These are phyloP conservation scores for Kalaharituber pfeilii DNA, from an alignment of 2,329 filamentous ascomycete species.

Conservation along the genomic window DNA sequence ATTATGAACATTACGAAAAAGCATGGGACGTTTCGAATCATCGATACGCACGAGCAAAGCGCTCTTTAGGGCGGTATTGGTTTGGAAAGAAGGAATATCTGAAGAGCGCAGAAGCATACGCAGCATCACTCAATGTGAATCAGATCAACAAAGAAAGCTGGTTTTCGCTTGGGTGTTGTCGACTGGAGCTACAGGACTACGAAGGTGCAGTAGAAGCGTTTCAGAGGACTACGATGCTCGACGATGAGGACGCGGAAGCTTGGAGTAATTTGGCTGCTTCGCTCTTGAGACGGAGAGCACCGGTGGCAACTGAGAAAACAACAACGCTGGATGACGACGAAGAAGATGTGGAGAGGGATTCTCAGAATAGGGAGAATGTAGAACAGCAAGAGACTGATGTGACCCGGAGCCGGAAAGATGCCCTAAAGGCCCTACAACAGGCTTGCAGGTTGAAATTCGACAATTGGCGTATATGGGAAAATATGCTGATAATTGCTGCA, in stretches of 20 bases:
- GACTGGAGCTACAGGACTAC: conserved; percentile 59
- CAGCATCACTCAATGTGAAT: conserved; percentile 59
- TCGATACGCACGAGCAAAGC: conserved; percentile 72
- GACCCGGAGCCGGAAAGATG: conserved; percentile 11
- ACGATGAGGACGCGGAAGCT: conserved; percentile 75
- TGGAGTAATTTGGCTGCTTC: conserved; percentile 91
- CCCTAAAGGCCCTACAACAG: conserved; percentile 70
- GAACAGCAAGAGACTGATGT: conserved; percentile 19
- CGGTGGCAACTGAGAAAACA: conserved; percentile 24
- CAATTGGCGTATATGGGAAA: conserved; percentile 92
- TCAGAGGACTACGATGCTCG: conserved; percentile 61
- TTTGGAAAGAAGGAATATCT: conserved; percentile 47
- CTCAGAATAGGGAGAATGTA: conserved; percentile 23
- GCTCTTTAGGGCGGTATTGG: conserved; percentile 66
- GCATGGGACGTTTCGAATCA: conserved; percentile 73
- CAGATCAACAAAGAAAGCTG: conserved; percentile 68
- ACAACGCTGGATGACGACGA: conserved; percentile 15
- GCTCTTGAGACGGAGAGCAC: conserved; percentile 41
- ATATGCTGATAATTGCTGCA: conserved; percentile 72
- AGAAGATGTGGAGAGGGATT: conserved; percentile 22
- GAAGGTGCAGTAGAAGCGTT: conserved; percentile 69
- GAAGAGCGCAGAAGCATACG: conserved; percentile 61
- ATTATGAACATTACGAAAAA: conserved; percentile 58
- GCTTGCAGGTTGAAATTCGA: conserved; percentile 68
- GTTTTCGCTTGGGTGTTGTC: conserved; percentile 79